phyloP scores from a whole-genome alignment of 2,329 filamentous ascomycete species.

The Stenocarpella maydis region DNA sequence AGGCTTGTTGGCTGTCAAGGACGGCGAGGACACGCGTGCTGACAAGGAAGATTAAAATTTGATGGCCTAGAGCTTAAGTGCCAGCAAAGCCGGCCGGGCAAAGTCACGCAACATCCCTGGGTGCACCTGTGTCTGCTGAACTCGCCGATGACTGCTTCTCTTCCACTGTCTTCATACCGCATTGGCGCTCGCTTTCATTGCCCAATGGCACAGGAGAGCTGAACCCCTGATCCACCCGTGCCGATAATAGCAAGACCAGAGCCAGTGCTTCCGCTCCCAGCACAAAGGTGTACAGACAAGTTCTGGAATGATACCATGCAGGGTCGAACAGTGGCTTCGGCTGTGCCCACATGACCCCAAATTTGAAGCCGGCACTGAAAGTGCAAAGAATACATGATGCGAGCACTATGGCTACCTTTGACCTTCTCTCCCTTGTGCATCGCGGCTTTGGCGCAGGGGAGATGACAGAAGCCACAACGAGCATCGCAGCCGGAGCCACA shows the following conservation, averaged over 20 bases:
- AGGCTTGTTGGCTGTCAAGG: background rate
- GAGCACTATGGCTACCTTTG: slow-evolving; percentile 71
- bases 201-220: background rate
- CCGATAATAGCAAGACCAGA: background rate
- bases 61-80: background rate
- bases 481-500: slow-evolving; percentile 68
- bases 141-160: background rate
- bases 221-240: background rate
- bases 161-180: background rate
- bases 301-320: slow-evolving; percentile 75
- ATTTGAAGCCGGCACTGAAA: slow-evolving; percentile 74
- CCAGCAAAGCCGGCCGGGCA: background rate
- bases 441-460: slow-evolving; percentile 47
- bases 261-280: slow-evolving; percentile 77
- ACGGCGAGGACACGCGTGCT: background rate
- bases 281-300: slow-evolving; percentile 81
- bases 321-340: slow-evolving; percentile 58
- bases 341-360: slow-evolving; percentile 63
- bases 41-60: background rate
- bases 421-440: slow-evolving; percentile 73
- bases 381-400: slow-evolving; percentile 66
- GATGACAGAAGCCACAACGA: slow-evolving; percentile 59
- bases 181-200: background rate
- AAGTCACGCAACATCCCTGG: too few species aligned
- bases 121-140: too few species aligned